phyloP scores from a whole-genome alignment of 345 rosid genomes.

The Euphorbia lathyris region DNA sequence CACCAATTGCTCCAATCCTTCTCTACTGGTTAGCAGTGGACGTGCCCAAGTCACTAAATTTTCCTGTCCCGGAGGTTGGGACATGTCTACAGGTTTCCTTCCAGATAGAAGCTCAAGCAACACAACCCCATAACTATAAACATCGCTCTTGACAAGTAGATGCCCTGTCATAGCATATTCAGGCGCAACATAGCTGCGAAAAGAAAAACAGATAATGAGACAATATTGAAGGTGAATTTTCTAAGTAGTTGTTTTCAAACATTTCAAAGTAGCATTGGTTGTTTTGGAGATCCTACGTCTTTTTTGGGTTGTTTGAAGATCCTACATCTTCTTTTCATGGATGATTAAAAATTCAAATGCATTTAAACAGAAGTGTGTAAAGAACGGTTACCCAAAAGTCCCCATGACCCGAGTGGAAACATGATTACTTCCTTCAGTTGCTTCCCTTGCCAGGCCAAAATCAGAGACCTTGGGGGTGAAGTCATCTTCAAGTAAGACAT shows the following conservation, averaged over 20 bases:
- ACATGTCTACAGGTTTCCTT: constrained; percentile 98
- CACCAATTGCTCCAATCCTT: constrained; percentile 78
- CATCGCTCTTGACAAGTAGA: constrained; percentile 96
- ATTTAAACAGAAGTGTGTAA: background rate
- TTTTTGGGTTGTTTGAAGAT: background rate
- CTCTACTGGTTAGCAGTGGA: constrained; percentile 73
- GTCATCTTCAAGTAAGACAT: constrained; percentile 80
- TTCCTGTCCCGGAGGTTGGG: constrained; percentile 96
- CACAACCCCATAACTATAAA: constrained; percentile 96
- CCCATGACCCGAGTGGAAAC: constrained; percentile 99
- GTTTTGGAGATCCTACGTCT: background rate
- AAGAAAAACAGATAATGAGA: constrained; percentile 2
- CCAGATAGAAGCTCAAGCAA: constrained; percentile 97
- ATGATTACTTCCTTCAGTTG: constrained; percentile 97
- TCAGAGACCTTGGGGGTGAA: constrained; percentile 98
- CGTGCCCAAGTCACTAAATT: constrained; percentile 98
- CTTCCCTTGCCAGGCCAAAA: constrained; percentile 99
- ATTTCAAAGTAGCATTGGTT: background rate
- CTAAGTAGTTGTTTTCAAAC: background rate
- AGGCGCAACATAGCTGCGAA: constrained; percentile 93
- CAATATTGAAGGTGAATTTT: background rate
- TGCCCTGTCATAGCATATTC: constrained; percentile 99
- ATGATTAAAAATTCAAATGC: background rate
- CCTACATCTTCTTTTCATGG: background rate
- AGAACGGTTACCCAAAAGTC: constrained; percentile 74